These are phyloP conservation scores for Pulveroboletus ravenelii DNA, from an alignment of 768 basidiomycete genomes.

Conservation along the genomic window DNA sequence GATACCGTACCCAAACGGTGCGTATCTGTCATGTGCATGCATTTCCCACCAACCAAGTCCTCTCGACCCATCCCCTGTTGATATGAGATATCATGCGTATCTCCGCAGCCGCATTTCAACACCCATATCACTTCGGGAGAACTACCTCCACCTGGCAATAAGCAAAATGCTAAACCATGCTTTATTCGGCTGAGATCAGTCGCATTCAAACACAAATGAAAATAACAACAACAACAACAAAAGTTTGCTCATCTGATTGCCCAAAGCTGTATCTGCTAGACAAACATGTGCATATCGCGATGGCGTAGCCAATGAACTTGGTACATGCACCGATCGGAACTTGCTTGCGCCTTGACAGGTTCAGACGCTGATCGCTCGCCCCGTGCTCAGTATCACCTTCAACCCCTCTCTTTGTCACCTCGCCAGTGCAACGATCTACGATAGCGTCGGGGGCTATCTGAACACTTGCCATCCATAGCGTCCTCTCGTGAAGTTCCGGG, in stretches of 20 bases:
- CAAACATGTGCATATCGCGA: conserved; percentile 22
- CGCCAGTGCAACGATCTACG: background rate
- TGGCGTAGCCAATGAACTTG: conserved; percentile 7
- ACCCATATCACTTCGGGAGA: conserved; percentile 11
- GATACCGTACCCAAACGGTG: conserved; percentile 19
- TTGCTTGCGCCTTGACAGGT: conserved; percentile 10
- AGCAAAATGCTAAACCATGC: conserved; percentile 4
- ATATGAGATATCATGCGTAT: background rate
- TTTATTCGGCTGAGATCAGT: conserved; percentile 18
- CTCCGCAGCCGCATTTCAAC: conserved; percentile 6
- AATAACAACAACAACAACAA: conserved; percentile 4
- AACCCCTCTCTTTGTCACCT: background rate
- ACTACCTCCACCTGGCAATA: conserved; percentile 16
- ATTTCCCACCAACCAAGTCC: background rate
- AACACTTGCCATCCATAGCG: conserved; percentile 4
- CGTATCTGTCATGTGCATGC: background rate
- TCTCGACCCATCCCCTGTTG: background rate
- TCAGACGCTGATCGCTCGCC: conserved; percentile 10
- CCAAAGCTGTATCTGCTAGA: conserved; percentile 14
- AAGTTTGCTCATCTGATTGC: conserved; percentile 20
- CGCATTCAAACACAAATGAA: conserved; percentile 8
- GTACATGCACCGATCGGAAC: conserved; percentile 11
- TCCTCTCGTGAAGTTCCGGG: conserved; percentile 1
- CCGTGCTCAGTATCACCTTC: background rate
- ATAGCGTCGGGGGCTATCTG: background rate